A percentile compares a stretch with the other conserved stretches of the same genome.
phyloP scores from a whole-genome alignment of 371 early-diverging fungal genomes.

The Actinomucor elegans region DNA sequence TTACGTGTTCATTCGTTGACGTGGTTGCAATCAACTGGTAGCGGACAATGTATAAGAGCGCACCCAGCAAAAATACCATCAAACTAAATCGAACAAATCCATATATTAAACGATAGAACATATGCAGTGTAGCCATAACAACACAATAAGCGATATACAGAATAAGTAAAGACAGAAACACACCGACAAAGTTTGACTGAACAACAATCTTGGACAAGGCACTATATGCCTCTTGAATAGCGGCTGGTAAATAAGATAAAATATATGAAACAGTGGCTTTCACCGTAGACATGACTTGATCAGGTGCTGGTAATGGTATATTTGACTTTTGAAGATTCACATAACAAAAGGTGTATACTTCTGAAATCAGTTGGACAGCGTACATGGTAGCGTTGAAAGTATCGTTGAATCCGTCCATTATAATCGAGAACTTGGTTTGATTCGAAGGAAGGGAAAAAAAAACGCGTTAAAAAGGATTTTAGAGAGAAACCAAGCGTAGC shows the following conservation, averaged over 20 bases:
- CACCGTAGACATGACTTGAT: slow-evolving; percentile 3
- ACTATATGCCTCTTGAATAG: slow-evolving; percentile 8
- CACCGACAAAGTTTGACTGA: slow-evolving; percentile 8
- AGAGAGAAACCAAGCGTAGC: too few species aligned
- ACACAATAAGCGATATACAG: slow-evolving; percentile 9
- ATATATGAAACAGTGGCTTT: slow-evolving; percentile 3
- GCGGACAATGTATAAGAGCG: slow-evolving; percentile 17
- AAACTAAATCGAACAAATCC: slow-evolving; percentile 43
- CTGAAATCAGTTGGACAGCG: slow-evolving; percentile 4
- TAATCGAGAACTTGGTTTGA: too few species aligned
- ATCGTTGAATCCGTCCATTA: slow-evolving; percentile 12
- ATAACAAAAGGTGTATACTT: slow-evolving; percentile 9
- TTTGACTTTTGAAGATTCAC: slow-evolving; percentile 17
- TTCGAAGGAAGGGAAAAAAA: too few species aligned
- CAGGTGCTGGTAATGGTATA: slow-evolving; percentile 14
- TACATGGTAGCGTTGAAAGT: slow-evolving; percentile 15
- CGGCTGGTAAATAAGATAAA: slow-evolving; percentile 10
- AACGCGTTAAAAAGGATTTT: too few species aligned
- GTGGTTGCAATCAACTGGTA: not conserved
- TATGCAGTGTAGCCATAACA: slow-evolving; percentile 18
- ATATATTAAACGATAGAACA: slow-evolving; percentile 31
- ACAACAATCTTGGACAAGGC: not conserved
- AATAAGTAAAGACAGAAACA: slow-evolving; percentile 7
- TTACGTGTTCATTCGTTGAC: not conserved
- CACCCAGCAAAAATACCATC: slow-evolving; percentile 18